These are phyloP conservation scores for Pseudogymnoascus sp. DNA, from an alignment of 2,329 filamentous ascomycete genomes.

Conservation along the genomic window DNA sequence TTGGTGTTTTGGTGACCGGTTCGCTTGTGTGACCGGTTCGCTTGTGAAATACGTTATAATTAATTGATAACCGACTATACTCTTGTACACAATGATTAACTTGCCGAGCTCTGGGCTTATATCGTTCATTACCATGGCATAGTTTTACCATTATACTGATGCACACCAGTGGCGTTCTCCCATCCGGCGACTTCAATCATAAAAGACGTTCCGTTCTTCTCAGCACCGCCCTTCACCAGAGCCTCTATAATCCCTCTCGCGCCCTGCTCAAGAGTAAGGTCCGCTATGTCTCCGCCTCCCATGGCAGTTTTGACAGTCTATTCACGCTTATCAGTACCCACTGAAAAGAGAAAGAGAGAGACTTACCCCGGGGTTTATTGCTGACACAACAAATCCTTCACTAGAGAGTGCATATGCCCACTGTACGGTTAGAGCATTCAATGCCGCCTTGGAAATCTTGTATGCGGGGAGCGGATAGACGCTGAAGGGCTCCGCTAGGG, in stretches of 20 bases:
- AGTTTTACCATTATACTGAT: conserved; percentile 8
- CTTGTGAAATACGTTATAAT: background rate
- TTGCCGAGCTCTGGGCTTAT: background rate
- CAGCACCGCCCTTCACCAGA: background rate
- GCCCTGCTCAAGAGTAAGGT: conserved; percentile 8
- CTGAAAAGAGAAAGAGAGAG: background rate
- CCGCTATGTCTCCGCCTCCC: conserved; percentile 4
- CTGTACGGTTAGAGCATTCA: conserved; percentile 17
- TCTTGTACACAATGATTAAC: background rate
- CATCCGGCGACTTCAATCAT: conserved; percentile 11
- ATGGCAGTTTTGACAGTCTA: conserved; percentile 6
- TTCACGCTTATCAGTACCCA: background rate
- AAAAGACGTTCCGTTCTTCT: conserved; percentile 9
- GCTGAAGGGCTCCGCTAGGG: background rate
- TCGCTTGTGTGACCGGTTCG: too few species aligned
- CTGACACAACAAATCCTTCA: background rate
- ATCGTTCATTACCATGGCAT: conserved; percentile 9
- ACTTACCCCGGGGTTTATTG: background rate
- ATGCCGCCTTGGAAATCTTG: conserved; percentile 16
- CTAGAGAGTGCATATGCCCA: background rate
- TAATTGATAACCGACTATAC: background rate
- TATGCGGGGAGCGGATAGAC: conserved; percentile 10
- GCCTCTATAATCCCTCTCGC: conserved; percentile 8
- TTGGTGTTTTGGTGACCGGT: too few species aligned
- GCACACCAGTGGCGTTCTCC: conserved; percentile 9